Base-by-base conservation (phyloP, 495 filamentous ascomycete genomes). In the Xanthoparmelia taractica region DNA sequence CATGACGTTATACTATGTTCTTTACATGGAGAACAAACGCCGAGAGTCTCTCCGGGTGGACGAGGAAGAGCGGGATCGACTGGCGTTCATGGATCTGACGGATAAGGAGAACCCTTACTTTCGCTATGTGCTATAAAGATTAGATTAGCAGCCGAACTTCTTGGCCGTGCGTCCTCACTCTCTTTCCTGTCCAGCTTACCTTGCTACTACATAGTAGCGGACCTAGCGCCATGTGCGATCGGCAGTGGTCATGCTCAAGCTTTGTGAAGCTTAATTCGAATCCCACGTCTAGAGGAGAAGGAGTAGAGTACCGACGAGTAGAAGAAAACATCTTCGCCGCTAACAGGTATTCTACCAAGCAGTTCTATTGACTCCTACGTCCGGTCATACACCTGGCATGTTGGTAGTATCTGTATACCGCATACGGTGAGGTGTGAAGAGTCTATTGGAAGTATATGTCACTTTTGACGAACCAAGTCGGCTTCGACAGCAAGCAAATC, bases 101-200 rank as follows among this genome's bases (percentile, higher is more conserved):
- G 89, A 92, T 68, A 84, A 80, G 72, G 77, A 92, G 73, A 92
- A 92, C 67, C 80, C 82, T 3, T 87, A 86, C 66, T 93, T 92
- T 67, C 74, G 81, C 71, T 92, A 91, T 66, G 84, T 85, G 7
- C 73, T 87, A n/a, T 88, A 72, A 72, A 54, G 50, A 54, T 54
- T 54, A 54, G 50, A 54, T 54, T 54, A 54, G 29, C 50, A 31
- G 11, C 23, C 50, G 50, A 33, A 25, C 5, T 29, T n/a, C 5
- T 5, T 18, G 12, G 17, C 25, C 25, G 27, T 54, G 50, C 50
- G 17, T 33, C 27, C n/a, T n/a, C n/a, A n/a, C n/a, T n/a, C n/a
- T n/a, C n/a, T n/a, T 33, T 33, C 7, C 27, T 33, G 0, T 31
- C 50, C 15, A 33, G 27, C 18, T 25, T 54, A 54, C 20, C 17